Conservation (phyloP, 202 grass and related monocot genomes). For the Carex arenaria region DNA sequence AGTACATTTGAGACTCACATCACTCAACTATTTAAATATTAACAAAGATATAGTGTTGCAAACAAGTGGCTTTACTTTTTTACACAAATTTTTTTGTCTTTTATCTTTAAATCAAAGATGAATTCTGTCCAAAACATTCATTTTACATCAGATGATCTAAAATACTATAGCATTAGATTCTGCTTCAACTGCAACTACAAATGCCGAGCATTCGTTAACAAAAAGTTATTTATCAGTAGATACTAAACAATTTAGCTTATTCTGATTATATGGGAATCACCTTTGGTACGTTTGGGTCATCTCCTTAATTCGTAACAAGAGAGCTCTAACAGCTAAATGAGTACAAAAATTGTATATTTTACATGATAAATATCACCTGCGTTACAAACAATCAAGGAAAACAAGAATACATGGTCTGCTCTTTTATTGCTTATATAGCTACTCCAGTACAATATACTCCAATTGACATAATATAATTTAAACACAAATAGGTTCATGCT, state of each 20-base stretch:
- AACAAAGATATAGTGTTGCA: too few relatives aligned
- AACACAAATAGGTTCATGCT: conserved; percentile 1
- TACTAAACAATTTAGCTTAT: neutral
- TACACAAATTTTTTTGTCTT: too few relatives aligned
- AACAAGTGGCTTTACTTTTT: too few relatives aligned
- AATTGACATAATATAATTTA: conserved; percentile 2
- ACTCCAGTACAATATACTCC: conserved; percentile 12
- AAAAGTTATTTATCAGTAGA: neutral
- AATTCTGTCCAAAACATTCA: too few relatives aligned
- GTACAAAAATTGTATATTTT: neutral
- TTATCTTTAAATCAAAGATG: too few relatives aligned
- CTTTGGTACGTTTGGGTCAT: neutral
- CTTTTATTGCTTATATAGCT: conserved; percentile 2
- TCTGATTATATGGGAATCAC: neutral
- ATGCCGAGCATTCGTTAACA: neutral
- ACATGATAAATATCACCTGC: neutral
- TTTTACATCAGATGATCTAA: neutral
- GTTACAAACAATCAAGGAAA: neutral
- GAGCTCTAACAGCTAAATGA: neutral
- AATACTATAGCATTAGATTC: neutral
- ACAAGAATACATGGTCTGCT: conserved; percentile 12
- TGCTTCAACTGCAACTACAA: neutral
- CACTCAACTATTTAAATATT: too few relatives aligned
- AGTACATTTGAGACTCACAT: too few relatives aligned
- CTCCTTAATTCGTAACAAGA: neutral